Evolutionary conservation across 2,329 filamentous ascomycete species (phyloP).

Genomic region (Fusarium aywerte): DNA sequence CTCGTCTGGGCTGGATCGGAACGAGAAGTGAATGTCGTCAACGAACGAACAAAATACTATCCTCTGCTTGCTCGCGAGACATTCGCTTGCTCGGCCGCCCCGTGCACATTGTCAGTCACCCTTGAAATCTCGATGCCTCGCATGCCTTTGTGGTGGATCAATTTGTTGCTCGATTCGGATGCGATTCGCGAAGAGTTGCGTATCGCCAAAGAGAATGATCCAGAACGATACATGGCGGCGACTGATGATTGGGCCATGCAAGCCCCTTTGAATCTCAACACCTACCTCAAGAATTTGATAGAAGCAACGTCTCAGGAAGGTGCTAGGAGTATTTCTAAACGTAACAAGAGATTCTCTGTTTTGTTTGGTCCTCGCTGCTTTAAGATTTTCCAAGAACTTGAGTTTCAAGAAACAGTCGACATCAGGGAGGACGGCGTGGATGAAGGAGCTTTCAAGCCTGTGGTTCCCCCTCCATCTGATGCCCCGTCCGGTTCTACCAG

Average conservation of each 20-base stretch:
- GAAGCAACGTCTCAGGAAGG: constrained; percentile 51
- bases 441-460: constrained; percentile 53
- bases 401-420: constrained; percentile 57
- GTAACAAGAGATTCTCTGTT: constrained; percentile 67
- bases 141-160: constrained; percentile 56
- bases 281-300: constrained; percentile 63
- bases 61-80: constrained; percentile 52
- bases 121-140: constrained; percentile 63
- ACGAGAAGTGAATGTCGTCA: constrained; percentile 38
- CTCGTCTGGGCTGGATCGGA: constrained; percentile 51
- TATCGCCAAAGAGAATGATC: constrained; percentile 57
- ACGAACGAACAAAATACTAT: constrained; percentile 52
- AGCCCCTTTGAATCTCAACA: constrained; percentile 59
- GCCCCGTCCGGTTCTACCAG: constrained; percentile 52
- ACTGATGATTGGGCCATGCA: constrained; percentile 54
- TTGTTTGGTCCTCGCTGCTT: constrained; percentile 64
- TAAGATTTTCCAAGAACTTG: constrained; percentile 60
- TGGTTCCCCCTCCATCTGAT: constrained; percentile 48
- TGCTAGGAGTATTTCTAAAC: constrained; percentile 61
- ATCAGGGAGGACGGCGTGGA: constrained; percentile 54
- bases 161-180: constrained; percentile 58
- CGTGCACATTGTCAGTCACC: constrained; percentile 56
- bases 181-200: constrained; percentile 56
- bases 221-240: constrained; percentile 59
- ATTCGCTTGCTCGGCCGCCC: constrained; percentile 56